A percentile compares a stretch with the other conserved stretches of the same genome.
Evolutionary conservation across 805 yeast genomes (phyloP).

Genomic region (Clavispora santaluciae): DNA sequence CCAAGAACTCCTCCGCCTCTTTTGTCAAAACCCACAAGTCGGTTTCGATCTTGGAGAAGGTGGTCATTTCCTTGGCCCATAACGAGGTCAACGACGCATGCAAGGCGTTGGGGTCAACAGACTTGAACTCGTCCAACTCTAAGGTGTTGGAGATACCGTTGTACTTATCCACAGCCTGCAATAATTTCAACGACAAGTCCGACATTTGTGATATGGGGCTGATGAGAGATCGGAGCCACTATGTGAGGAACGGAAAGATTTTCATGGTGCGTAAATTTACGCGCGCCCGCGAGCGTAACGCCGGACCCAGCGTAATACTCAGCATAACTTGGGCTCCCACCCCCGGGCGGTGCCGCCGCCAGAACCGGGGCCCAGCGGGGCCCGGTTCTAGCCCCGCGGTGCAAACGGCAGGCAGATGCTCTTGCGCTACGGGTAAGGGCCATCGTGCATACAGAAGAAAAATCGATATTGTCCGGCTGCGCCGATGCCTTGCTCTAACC

Average conservation of each 20-base stretch:
- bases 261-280: conserved; percentile 11
- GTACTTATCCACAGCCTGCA: conserved; percentile 57
- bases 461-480: too few relatives aligned
- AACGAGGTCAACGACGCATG: conserved; percentile 85
- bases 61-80: conserved; percentile 76
- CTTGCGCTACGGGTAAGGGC: too few relatives aligned
- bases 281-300: conserved; percentile 2
- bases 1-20: conserved; percentile 78
- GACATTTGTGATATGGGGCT: conserved; percentile 43
- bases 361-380: too few relatives aligned
- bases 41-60: conserved; percentile 64
- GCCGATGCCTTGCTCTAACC: too few relatives aligned
- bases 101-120: conserved; percentile 55
- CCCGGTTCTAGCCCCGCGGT: too few relatives aligned
- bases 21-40: conserved; percentile 70
- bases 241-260: conserved; percentile 10
- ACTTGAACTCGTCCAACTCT: conserved; percentile 54
- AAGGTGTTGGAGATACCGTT: conserved; percentile 65
- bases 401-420: too few relatives aligned
- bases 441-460: too few relatives aligned
- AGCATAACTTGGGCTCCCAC: neutral
- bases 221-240: neutral
- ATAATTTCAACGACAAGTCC: conserved; percentile 57
- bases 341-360: neutral
- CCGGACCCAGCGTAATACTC: neutral